phyloP scores from a whole-genome alignment of 2,329 filamentous ascomycete species.

The Epichloe amarillans region DNA sequence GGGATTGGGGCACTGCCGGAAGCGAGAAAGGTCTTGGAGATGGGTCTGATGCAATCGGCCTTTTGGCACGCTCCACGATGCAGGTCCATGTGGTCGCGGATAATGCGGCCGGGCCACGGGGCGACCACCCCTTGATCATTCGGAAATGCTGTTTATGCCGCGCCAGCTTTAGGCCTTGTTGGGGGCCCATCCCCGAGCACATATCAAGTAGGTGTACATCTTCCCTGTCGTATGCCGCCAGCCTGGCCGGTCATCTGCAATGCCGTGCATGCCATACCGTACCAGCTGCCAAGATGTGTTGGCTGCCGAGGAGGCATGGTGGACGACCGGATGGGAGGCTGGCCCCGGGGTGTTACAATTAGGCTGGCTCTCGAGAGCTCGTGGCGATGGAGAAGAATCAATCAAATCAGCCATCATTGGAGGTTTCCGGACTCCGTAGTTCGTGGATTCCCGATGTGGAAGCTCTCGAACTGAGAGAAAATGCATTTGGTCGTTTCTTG shows the following conservation, averaged over 20 bases:
- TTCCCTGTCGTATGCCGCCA: no score
- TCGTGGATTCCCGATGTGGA: neutral
- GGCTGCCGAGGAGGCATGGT: no score
- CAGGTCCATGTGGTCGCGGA: constrained; percentile 4
- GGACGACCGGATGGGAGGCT: no score
- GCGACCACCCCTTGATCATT: neutral
- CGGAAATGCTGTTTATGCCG: neutral
- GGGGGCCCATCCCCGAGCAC: no score
- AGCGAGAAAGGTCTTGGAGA: neutral
- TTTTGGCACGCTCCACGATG: constrained; percentile 3
- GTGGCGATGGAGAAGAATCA: neutral
- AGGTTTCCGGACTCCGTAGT: neutral
- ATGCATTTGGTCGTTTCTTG: no score
- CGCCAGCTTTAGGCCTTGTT: neutral
- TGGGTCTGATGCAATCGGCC: constrained; percentile 1
- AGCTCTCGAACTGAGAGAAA: no score
- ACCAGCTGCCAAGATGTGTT: no score
- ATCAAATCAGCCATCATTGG: neutral
- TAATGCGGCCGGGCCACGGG: constrained; percentile 2
- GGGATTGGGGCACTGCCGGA: neutral
- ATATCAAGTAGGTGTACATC: no score
- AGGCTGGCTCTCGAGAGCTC: neutral
- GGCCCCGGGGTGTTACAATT: neutral
- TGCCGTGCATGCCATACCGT: no score
- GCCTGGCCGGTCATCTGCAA: no score